Conservation (phyloP, 2,329 filamentous ascomycete genomes). For the Colletotrichum karsti region DNA sequence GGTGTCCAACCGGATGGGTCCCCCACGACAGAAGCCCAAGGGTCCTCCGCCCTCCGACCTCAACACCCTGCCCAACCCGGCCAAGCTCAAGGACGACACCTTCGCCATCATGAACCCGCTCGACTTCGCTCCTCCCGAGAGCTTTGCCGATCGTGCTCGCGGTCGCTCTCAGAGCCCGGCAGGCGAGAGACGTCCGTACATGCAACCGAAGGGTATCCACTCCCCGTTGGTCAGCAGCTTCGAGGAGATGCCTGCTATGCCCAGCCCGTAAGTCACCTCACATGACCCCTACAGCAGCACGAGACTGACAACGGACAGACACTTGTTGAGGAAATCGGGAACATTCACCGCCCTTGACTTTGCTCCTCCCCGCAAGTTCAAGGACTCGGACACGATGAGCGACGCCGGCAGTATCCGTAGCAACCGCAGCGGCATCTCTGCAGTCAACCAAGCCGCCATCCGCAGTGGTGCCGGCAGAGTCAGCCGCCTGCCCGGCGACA, state of each 20-base stretch:
- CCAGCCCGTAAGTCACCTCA: slow-evolving; percentile 78
- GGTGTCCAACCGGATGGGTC: slow-evolving; percentile 59
- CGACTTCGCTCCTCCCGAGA: slow-evolving; percentile 87
- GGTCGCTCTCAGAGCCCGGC: slow-evolving; percentile 74
- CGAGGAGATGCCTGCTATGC: slow-evolving; percentile 85
- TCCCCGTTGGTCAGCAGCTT: slow-evolving; percentile 85
- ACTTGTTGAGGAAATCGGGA: slow-evolving; percentile 77
- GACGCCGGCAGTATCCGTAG: slow-evolving; percentile 73
- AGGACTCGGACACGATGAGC: slow-evolving; percentile 67
- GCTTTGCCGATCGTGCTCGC: slow-evolving; percentile 71
- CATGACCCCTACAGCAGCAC: too few relatives aligned
- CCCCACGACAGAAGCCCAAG: slow-evolving; percentile 47
- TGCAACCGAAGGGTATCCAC: slow-evolving; percentile 71
- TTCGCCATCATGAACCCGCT: slow-evolving; percentile 74
- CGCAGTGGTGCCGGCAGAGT: slow-evolving; percentile 87
- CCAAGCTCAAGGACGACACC: slow-evolving; percentile 83
- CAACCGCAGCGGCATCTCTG: slow-evolving; percentile 81
- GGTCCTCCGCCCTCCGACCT: slow-evolving; percentile 78
- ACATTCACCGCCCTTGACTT: slow-evolving; percentile 86
- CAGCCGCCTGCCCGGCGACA: slow-evolving; percentile 82
- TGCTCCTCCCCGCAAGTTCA: slow-evolving; percentile 79
- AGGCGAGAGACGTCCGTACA: slow-evolving; percentile 76
- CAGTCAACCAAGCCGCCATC: slow-evolving; percentile 74
- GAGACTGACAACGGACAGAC: slow-evolving; percentile 50
- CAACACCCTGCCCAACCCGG: slow-evolving; percentile 82